These are phyloP conservation scores for Echinosophora koreensis DNA, from an alignment of 306 rosid genomes.

Conservation along the genomic window DNA sequence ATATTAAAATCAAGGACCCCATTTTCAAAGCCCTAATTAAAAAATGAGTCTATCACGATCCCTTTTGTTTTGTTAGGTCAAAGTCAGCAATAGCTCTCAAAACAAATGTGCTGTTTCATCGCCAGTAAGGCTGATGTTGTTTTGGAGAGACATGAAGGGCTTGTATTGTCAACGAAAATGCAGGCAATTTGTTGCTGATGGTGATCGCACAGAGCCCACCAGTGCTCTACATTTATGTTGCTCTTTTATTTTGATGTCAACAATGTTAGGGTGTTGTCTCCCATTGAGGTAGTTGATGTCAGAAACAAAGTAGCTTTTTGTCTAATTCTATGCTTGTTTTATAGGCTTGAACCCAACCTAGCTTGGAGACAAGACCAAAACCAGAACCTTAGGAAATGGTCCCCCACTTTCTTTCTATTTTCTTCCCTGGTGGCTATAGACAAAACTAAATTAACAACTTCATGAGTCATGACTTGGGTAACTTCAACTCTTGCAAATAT, in stretches of 20 bases:
- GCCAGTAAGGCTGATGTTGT: constrained; percentile 28
- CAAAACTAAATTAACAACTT: constrained; percentile 12
- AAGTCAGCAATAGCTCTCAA: constrained; percentile 31
- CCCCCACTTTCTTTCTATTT: constrained; percentile 42
- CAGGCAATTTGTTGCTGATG: constrained; percentile 54
- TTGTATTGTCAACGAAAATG: constrained; percentile 49
- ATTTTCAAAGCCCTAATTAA: constrained; percentile 36
- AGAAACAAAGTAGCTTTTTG: constrained; percentile 48
- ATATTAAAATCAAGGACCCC: constrained; percentile 25
- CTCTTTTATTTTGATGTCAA: constrained; percentile 42
- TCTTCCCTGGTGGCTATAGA: constrained; percentile 5
- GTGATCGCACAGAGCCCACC: constrained; percentile 52
- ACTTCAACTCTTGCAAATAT: constrained; percentile 3
- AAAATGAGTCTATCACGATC: constrained; percentile 42
- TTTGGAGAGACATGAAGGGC: constrained; percentile 26
- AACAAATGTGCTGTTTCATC: constrained; percentile 33
- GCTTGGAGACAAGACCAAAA: constrained; percentile 37
- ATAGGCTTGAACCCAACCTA: constrained; percentile 20
- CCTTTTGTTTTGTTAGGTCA: constrained; percentile 40
- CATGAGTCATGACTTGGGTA: background rate
- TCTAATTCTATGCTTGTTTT: constrained; percentile 39
- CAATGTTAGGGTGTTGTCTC: constrained; percentile 51
- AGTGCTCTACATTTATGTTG: constrained; percentile 30
- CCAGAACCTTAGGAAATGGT: constrained; percentile 41
- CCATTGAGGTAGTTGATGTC: constrained; percentile 50